Base-by-base conservation (phyloP, 1,139 yeast species). In the Geotrichum citri-aurantii region DNA sequence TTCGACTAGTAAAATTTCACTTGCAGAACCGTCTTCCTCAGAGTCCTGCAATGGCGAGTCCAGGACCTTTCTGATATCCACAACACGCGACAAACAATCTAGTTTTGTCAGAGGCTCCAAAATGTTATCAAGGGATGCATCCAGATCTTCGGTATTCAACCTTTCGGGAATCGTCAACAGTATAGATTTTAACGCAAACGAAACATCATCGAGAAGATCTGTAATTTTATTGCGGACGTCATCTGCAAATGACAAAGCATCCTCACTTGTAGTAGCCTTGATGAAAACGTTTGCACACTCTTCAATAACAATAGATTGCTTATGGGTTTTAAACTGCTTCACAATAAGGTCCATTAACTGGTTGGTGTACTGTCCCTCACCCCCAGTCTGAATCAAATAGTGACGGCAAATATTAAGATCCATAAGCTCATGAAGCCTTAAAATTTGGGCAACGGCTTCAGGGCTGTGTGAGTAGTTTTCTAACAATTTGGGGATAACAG, bases 391-490 rank as follows among this genome's bases (percentile, higher is more conserved):
- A 19, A 37, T 37, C 4, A 52, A n/a, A 29, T 26, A 52, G 11
- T 63, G 61, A 10, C 65, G 65, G 53, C 65, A 70, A 7, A 65
- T 56, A n/a, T 63, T 66, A 47, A 67, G 60, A 50, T 70, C 69
- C 14, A 73, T 61, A 29, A 70, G 55, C 21, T 65, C 65, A 23
- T 65, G 66, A 14, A 71, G 53, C 29, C 69, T 58, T 29, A 70
- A n/a, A 7, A 69, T 63, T 27, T 64, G 66, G 19, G 66, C 58
- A 1, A 67, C 61, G 1, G 71, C 63, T 8, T 59, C 64, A 1
- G 72, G 68, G 21, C 67, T 68, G 47, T 66, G 66, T 6, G 65
- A 61, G 54, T 66, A 69, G 47, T 67, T 65, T 29, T 67, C 67
- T 44, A 70, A 29, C 27, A 72, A 63, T 33, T 62, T 54, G 2